Percentiles rank a stretch among this genome's conserved stretches.
These are phyloP conservation scores for Trichophyton rubrum DNA, from an alignment of 2,329 filamentous ascomycete genomes.

Conservation along the genomic window DNA sequence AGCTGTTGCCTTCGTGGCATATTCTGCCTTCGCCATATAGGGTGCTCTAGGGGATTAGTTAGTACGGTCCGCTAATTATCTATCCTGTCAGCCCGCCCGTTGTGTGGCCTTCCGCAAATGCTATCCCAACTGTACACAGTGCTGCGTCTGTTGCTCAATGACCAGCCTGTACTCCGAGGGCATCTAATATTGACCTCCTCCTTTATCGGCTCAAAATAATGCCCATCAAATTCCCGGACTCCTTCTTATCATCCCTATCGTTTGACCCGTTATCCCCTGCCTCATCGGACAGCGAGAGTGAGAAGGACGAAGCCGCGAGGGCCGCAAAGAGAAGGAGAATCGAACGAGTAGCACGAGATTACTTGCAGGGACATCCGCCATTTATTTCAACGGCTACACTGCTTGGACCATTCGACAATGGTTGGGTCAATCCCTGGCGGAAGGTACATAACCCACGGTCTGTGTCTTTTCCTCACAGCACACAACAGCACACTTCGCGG, in stretches of 20 bases:
- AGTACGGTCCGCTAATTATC: background rate
- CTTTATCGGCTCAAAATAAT: background rate
- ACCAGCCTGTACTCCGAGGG: slow-evolving; percentile 1
- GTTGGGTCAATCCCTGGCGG: slow-evolving; percentile 38
- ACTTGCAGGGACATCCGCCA: slow-evolving; percentile 31
- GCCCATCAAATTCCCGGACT: background rate
- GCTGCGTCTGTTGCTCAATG: slow-evolving; percentile 7
- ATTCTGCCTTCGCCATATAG: background rate
- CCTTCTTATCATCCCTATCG: slow-evolving; percentile 19
- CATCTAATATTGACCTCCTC: slow-evolving; percentile 16
- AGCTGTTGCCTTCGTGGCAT: background rate
- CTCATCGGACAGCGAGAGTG: slow-evolving; percentile 23
- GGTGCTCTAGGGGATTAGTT: background rate
- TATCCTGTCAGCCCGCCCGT: background rate
- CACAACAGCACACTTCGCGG: background rate
- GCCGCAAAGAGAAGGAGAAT: slow-evolving; percentile 32
- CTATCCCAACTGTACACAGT: background rate
- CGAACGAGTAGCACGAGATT: slow-evolving; percentile 30
- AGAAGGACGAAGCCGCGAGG: slow-evolving; percentile 24
- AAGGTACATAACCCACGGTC: background rate
- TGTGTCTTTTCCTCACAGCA: background rate
- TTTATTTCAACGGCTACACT: slow-evolving; percentile 37
- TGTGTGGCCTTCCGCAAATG: slow-evolving; percentile 8
- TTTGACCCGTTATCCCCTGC: slow-evolving; percentile 24
- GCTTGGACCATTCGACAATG: slow-evolving; percentile 33